Base-by-base conservation (phyloP, 2,329 filamentous ascomycete genomes). In the Aspergillus carbonarius region DNA sequence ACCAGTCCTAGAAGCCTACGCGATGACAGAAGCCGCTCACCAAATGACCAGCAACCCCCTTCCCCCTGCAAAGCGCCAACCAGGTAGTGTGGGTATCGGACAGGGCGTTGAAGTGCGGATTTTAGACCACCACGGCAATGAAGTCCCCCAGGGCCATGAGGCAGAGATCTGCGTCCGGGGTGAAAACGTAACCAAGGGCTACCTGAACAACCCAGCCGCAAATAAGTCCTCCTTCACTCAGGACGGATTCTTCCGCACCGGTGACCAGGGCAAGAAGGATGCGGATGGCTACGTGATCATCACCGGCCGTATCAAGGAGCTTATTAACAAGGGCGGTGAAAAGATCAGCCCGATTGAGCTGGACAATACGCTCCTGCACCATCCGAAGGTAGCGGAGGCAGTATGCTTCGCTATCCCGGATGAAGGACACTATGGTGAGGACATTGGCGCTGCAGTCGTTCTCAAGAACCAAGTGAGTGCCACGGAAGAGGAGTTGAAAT, bases 271-370 rank as follows among this genome's bases (percentile, higher is more conserved):
- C 51, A 90, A 89, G 77, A 83, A 86, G 72, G 91, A 96, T 68
- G 78, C 85, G 58, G 90, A 95, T 66, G 90, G 91, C 60, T 96
- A 95, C 71, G 79, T 96, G 10, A 83, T 90, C 70, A 93, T 96
- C 75, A 96, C 92, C 0, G 92, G 92, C n/a, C 83, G 92, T 54
- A 96, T 96, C 78, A 96, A 96, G 82, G 92, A 96, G 77, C 81
- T 96, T 54, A 96, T 96, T 81, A 79, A 96, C 78, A 93, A 93
- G 77, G 91, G 89, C 56, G 91, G 91, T 60, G 91, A 96, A 79
- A 95, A 95, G 80, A 95, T 96, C 72, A 90, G 87, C 65, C 91
- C 92, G 1, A 93, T 95, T 56, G 91, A 96, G 77, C 81, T 96
- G 34, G 91, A 96, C 76, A 95, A 96, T 66, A 85, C 90, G 12